Base-by-base conservation (phyloP, 768 basidiomycete species). In the Floccularia luteovirens region DNA sequence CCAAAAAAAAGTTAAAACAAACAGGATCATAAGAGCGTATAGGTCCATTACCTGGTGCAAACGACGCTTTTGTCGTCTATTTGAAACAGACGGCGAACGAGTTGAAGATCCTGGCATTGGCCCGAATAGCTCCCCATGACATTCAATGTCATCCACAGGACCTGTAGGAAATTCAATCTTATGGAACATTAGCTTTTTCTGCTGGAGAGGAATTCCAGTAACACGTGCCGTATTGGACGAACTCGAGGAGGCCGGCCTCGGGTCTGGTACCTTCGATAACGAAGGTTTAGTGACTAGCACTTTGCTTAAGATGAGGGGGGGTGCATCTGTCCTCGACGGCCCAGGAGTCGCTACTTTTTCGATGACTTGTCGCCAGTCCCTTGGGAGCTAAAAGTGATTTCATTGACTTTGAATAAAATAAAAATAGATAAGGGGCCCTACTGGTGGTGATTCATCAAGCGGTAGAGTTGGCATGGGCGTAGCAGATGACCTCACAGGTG, bases 351-450 rank as follows among this genome's bases (percentile, higher is more conserved):
- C 20, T 33, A 45, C 48, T 39, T 48, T 39, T 34, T 51, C 47
- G 16, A 62, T 53, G 17, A 59, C 50, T 42, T 58, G 53, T 27
- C 58, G 55, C 61, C 62, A 63, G 32, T 67, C 61, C 25, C 51
- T 50, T 3, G 65, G 64, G 21, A 62, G 45, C 61, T 64, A 34
- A 20, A 32, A 36, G n/a, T 11, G 24, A 31, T 36, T 39, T 22
- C 22, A 30, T 20, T 28, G n/a, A 7, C 20, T 22, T 36, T 12
- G 24, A 31, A 23, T 16, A 39, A 19, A 14, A 36, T 28, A 32
- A n/a, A 22, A 41, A 17, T 2, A 33, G 24, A 24, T 14, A 19
- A 36, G 33, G 27, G 25, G 16, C 41, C 48, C 21, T 23, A 49
- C 47, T 21, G 49, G 43, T 14, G 48, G 47, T 13, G 39, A 37